Evolutionary conservation across 2,329 filamentous ascomycete species (phyloP).

Genomic region (Alternaria tenuissima): DNA sequence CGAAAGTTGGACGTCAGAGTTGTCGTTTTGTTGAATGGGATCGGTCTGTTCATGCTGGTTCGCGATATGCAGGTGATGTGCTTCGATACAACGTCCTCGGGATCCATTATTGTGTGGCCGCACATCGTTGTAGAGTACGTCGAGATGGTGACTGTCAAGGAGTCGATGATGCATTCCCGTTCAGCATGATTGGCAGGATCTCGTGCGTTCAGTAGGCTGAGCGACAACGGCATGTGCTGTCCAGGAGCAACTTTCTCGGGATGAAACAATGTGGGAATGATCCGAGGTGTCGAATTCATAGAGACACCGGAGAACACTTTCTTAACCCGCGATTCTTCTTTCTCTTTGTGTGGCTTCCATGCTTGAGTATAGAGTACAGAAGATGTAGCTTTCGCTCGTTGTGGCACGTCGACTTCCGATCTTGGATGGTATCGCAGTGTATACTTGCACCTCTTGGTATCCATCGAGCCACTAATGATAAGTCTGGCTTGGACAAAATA

Average conservation of each 20-base stretch:
- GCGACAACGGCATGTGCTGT: conserved; percentile 42
- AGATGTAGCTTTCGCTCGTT: conserved; percentile 30
- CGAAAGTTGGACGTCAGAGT: conserved; percentile 43
- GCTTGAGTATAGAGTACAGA: conserved; percentile 40
- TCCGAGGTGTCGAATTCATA: conserved; percentile 28
- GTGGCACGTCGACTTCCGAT: conserved; percentile 17
- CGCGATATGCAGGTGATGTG: conserved; percentile 44
- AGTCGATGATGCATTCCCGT: conserved; percentile 37
- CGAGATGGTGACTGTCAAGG: conserved; percentile 39
- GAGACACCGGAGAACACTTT: conserved; percentile 33
- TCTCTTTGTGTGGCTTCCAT: conserved; percentile 34
- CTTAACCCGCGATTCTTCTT: conserved; percentile 26
- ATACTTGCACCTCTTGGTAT: conserved; percentile 30
- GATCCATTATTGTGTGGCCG: conserved; percentile 32
- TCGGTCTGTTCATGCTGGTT: conserved; percentile 31
- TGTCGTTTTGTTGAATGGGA: conserved; percentile 31
- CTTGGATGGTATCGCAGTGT: conserved; percentile 39
- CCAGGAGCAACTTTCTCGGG: conserved; percentile 42
- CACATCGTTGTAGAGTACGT: conserved; percentile 46
- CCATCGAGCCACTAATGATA: conserved; percentile 21
- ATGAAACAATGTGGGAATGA: conserved; percentile 43
- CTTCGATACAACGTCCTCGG: conserved; percentile 41
- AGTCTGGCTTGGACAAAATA: conserved; percentile 44
- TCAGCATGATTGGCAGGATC: conserved; percentile 29
- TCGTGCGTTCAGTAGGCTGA: conserved; percentile 36